These are phyloP conservation scores for Amphicarpaea edgeworthii DNA, from an alignment of 306 rosid species.

Conservation along the genomic window DNA sequence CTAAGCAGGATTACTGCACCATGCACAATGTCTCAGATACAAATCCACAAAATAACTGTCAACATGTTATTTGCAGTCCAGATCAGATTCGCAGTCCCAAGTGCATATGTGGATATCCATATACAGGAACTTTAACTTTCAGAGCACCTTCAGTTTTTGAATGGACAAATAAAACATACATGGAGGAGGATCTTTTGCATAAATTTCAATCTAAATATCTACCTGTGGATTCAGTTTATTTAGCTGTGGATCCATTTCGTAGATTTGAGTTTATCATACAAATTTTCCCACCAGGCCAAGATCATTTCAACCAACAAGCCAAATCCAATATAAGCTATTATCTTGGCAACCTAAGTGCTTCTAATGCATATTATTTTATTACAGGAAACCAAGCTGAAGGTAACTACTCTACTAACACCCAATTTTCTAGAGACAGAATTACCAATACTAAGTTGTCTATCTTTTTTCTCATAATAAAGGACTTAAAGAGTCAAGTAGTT, in stretches of 20 bases:
- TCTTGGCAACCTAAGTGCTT: conserved; percentile 51
- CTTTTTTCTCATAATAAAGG: conserved; percentile 2
- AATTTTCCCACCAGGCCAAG: conserved; percentile 55
- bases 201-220: background rate
- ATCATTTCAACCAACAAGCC: conserved; percentile 47
- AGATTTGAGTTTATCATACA: conserved; percentile 36
- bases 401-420: conserved; percentile 35
- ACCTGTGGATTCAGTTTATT: conserved; percentile 56
- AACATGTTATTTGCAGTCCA: conserved; percentile 24
- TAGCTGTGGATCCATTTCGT: background rate
- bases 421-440: background rate
- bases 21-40: background rate
- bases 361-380: conserved; percentile 49
- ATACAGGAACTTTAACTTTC: conserved; percentile 49
- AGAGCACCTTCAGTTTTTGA: conserved; percentile 55
- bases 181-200: background rate
- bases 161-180: conserved; percentile 17
- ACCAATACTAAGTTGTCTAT: conserved; percentile 2
- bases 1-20: conserved; percentile 44
- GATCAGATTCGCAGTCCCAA: conserved; percentile 55
- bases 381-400: background rate
- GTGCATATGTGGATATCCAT: conserved; percentile 68
- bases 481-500: conserved; percentile 32
- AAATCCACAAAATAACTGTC: conserved; percentile 41
- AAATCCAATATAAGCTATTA: conserved; percentile 38